phyloP scores from a whole-genome alignment of 371 early-diverging fungal genomes.

The Mucor plumbeus region DNA sequence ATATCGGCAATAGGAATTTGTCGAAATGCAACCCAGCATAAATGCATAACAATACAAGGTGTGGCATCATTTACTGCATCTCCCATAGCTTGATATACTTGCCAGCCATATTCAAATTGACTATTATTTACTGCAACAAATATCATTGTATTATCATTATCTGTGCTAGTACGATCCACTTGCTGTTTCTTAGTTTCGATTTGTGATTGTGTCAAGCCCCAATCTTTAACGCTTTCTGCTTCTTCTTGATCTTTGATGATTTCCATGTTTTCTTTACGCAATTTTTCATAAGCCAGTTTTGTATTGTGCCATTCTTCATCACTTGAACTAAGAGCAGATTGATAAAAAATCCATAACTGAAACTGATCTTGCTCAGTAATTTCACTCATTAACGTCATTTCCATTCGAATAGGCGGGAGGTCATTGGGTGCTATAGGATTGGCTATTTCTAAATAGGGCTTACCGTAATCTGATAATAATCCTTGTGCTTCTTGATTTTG shows the following conservation, averaged over 20 bases:
- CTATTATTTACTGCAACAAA: slow-evolving; percentile 29
- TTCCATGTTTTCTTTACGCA: slow-evolving; percentile 14
- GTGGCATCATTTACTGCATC: slow-evolving; percentile 38
- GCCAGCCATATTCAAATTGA: slow-evolving; percentile 50
- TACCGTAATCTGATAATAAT: slow-evolving; percentile 42
- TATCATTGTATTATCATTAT: slow-evolving; percentile 48
- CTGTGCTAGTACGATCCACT: slow-evolving; percentile 25
- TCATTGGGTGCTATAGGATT: slow-evolving; percentile 42
- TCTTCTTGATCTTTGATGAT: background rate
- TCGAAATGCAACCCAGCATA: slow-evolving; percentile 43
- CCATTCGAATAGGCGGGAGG: slow-evolving; percentile 34
- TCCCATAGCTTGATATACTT: slow-evolving; percentile 37
- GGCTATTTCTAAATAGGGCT: slow-evolving; percentile 38
- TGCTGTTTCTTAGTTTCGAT: slow-evolving; percentile 21
- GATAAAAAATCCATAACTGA: slow-evolving; percentile 45
- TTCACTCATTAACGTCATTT: slow-evolving; percentile 40
- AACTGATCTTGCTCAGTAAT: slow-evolving; percentile 41
- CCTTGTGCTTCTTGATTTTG: slow-evolving; percentile 44
- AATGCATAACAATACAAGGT: slow-evolving; percentile 40
- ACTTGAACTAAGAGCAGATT: slow-evolving; percentile 23
- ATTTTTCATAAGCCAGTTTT: slow-evolving; percentile 31
- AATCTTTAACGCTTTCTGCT: slow-evolving; percentile 20
- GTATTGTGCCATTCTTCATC: slow-evolving; percentile 35
- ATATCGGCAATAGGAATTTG: slow-evolving; percentile 23
- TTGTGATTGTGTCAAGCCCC: slow-evolving; percentile 28